Evolutionary conservation across 805 yeast species (phyloP).

Genomic region (Yamadazyma nakazawae): DNA sequence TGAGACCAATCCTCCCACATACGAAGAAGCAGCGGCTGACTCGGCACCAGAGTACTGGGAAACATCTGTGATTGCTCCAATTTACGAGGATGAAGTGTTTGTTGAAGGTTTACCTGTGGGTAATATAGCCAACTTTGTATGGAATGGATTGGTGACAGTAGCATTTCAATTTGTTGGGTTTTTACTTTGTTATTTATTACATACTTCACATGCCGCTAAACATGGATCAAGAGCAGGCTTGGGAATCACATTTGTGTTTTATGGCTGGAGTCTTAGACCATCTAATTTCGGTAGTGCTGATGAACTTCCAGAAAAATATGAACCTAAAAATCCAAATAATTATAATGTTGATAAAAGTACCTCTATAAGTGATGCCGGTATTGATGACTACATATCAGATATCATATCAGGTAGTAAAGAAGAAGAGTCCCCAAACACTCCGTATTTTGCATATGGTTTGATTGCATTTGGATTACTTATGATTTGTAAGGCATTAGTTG

Average conservation of each 20-base stretch:
- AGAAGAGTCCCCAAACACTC: slow-evolving; percentile 25
- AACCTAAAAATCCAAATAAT: slow-evolving; percentile 33
- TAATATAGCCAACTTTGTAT: slow-evolving; percentile 75
- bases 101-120: slow-evolving; percentile 97
- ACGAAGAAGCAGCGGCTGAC: slow-evolving; percentile 93
- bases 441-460: slow-evolving; percentile 58
- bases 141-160: slow-evolving; percentile 88
- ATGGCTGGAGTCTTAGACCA: slow-evolving; percentile 46
- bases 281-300: slow-evolving; percentile 38
- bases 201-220: slow-evolving; percentile 95
- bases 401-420: slow-evolving; percentile 15
- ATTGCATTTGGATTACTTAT: slow-evolving; percentile 69
- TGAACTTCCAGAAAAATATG: slow-evolving; percentile 29
- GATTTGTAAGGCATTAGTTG: slow-evolving; percentile 62
- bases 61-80: slow-evolving; percentile 75
- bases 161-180: slow-evolving; percentile 94
- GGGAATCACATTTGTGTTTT: slow-evolving; percentile 76
- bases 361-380: slow-evolving; percentile 24
- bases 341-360: slow-evolving; percentile 28
- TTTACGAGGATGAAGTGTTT: slow-evolving; percentile 81
- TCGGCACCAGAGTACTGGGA: slow-evolving; percentile 98
- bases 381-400: slow-evolving; percentile 31
- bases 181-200: slow-evolving; percentile 81
- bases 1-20: slow-evolving; percentile 74
- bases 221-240: slow-evolving; percentile 92